These are phyloP conservation scores for Stephania yunnanensis DNA, from an alignment of 164 flowering plant species.

Conservation along the genomic window DNA sequence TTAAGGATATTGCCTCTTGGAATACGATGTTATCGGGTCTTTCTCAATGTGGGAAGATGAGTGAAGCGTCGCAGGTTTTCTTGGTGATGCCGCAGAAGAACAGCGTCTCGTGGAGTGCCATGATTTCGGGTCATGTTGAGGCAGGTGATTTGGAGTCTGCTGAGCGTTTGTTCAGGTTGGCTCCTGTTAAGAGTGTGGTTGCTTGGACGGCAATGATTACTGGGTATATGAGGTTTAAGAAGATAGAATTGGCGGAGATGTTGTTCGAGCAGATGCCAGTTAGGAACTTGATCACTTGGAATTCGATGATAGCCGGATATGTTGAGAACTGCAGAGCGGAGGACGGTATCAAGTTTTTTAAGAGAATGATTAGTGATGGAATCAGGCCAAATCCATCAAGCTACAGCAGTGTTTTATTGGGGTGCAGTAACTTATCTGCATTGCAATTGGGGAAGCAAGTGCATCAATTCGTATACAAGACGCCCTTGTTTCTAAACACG, in stretches of 20 bases:
- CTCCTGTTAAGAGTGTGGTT: constrained; percentile 24
- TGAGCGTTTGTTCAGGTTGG: constrained; percentile 13
- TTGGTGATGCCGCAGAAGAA: constrained; percentile 19
- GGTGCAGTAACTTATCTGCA: constrained; percentile 24
- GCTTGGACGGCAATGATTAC: constrained; percentile 29
- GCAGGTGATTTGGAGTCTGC: constrained; percentile 20
- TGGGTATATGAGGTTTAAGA: constrained; percentile 24
- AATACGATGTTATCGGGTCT: constrained; percentile 32
- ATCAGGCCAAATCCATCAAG: constrained; percentile 20
- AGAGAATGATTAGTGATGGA: constrained; percentile 15
- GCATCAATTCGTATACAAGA: constrained; percentile 20
- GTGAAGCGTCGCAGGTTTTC: constrained; percentile 18
- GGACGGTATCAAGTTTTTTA: constrained; percentile 24
- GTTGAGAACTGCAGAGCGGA: constrained; percentile 21
- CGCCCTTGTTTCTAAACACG: constrained; percentile 15
- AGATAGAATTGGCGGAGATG: constrained; percentile 13
- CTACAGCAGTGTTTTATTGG: constrained; percentile 22
- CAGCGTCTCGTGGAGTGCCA: constrained; percentile 25
- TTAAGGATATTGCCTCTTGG: constrained; percentile 24
- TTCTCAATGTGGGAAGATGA: constrained; percentile 14
- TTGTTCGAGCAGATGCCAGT: constrained; percentile 22
- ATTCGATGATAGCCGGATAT: constrained; percentile 29
- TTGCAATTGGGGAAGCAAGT: constrained; percentile 26
- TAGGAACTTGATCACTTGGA: constrained; percentile 29
- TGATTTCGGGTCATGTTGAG: constrained; percentile 25